Conservation (phyloP, 805 yeast genomes). For the Priceomyces carsonii region DNA sequence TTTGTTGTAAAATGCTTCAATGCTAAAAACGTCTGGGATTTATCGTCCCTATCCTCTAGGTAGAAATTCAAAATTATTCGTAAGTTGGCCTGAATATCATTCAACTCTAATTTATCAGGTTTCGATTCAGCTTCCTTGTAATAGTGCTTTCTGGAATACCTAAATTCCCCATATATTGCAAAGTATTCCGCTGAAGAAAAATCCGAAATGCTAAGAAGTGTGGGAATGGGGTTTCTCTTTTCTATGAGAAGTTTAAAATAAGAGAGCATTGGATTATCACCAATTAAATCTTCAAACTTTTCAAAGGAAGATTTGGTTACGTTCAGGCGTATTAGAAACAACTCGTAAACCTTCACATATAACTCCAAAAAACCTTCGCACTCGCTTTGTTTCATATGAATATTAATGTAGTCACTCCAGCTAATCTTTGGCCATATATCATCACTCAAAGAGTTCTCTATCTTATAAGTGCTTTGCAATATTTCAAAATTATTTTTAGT, state of each 20-base stretch:
- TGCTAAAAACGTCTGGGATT: constrained; percentile 13
- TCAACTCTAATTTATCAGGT: neutral
- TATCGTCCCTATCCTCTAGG: constrained; percentile 8
- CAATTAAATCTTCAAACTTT: constrained; percentile 1
- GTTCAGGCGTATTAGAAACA: constrained; percentile 23
- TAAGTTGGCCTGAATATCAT: constrained; percentile 12
- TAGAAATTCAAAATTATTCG: constrained; percentile 19
- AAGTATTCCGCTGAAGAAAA: constrained; percentile 35
- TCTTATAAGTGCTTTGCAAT: constrained; percentile 25
- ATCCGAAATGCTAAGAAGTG: constrained; percentile 25
- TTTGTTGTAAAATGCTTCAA: constrained; percentile 28
- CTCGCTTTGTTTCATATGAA: constrained; percentile 26
- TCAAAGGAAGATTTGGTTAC: constrained; percentile 1
- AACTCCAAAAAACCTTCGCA: constrained; percentile 24
- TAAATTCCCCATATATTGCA: constrained; percentile 22
- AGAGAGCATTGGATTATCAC: constrained; percentile 3
- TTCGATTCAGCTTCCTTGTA: constrained; percentile 11
- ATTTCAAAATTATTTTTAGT: constrained; percentile 24
- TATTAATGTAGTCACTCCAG: constrained; percentile 37
- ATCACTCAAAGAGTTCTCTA: constrained; percentile 29
- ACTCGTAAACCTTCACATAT: constrained; percentile 36
- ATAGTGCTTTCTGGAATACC: constrained; percentile 18
- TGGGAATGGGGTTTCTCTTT: constrained; percentile 1
- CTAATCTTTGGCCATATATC: constrained; percentile 37
- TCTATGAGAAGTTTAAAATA: constrained; percentile 1